These are phyloP conservation scores for Eimeria praecox DNA, from an alignment of 169 alveolate genomes.

Conservation along the genomic window DNA sequence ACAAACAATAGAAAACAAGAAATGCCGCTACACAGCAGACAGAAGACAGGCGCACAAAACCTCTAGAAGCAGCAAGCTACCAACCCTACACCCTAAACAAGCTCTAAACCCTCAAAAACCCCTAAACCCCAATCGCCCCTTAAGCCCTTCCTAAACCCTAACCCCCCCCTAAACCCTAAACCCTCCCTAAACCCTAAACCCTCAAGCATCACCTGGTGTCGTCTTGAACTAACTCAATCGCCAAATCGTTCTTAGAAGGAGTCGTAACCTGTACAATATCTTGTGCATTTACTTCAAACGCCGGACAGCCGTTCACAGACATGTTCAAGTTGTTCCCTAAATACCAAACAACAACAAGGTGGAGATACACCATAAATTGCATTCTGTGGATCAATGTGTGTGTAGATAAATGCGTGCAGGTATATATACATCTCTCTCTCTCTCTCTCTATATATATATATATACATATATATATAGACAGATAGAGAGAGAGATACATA, in stretches of 20 bases:
- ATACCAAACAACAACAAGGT: not conserved
- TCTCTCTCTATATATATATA: too few relatives aligned
- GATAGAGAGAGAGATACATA: too few relatives aligned
- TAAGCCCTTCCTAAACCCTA: not conserved
- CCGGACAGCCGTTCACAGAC: constrained; percentile 88
- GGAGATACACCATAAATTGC: not conserved
- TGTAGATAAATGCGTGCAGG: not conserved
- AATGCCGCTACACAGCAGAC: too few relatives aligned
- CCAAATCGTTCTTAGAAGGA: constrained; percentile 93
- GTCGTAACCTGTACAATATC: constrained; percentile 90
- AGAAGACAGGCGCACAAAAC: not conserved
- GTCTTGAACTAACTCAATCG: constrained; percentile 89
- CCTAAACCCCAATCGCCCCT: not conserved
- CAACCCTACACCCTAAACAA: not conserved
- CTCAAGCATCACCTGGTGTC: constrained; percentile 73
- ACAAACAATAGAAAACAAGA: not conserved
- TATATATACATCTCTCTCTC: too few relatives aligned
- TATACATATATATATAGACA: too few relatives aligned
- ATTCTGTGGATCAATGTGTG: not conserved
- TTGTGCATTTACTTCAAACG: constrained; percentile 89
- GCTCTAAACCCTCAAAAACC: not conserved
- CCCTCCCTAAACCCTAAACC: not conserved
- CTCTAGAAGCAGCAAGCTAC: not conserved
- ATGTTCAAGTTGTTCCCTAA: constrained; percentile 84
- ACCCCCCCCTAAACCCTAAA: not conserved